These are phyloP conservation scores for Penicillium rolfsii DNA, from an alignment of 2,329 filamentous ascomycete species.

Conservation along the genomic window DNA sequence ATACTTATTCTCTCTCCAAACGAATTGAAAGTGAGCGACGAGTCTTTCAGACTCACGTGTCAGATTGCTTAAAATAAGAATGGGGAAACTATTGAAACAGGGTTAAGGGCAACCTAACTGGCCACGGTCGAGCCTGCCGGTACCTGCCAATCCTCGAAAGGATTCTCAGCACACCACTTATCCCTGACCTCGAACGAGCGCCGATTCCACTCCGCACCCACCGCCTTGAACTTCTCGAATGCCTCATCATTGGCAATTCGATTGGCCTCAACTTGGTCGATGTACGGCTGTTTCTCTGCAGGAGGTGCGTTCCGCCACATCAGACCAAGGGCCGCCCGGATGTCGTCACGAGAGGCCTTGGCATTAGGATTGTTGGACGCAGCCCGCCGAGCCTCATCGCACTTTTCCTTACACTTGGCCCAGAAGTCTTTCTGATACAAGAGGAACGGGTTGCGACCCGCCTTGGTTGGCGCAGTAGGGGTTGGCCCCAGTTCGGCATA, in stretches of 20 bases:
- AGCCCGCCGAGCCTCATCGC: slow-evolving; percentile 68
- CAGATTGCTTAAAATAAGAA: neutral
- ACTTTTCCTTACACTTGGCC: slow-evolving; percentile 64
- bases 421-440: slow-evolving; percentile 81
- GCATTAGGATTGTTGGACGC: slow-evolving; percentile 68
- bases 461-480: slow-evolving; percentile 71
- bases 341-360: slow-evolving; percentile 70
- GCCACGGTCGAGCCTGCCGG: slow-evolving; percentile 3
- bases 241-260: slow-evolving; percentile 68
- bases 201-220: slow-evolving; percentile 58
- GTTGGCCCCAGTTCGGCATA: slow-evolving; percentile 70
- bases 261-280: slow-evolving; percentile 71
- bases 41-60: neutral
- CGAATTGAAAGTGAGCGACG: neutral
- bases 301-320: slow-evolving; percentile 83
- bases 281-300: slow-evolving; percentile 75
- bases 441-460: slow-evolving; percentile 81
- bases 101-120: neutral
- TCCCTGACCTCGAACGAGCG: slow-evolving; percentile 44
- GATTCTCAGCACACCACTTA: slow-evolving; percentile 45
- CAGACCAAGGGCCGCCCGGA: slow-evolving; percentile 80
- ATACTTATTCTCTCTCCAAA: neutral
- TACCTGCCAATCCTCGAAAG: slow-evolving; percentile 39
- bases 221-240: slow-evolving; percentile 72
- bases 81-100: neutral